Evolutionary conservation across 129 eudicot species (phyloP).

Genomic region (Gnaphalium uliginosum): DNA sequence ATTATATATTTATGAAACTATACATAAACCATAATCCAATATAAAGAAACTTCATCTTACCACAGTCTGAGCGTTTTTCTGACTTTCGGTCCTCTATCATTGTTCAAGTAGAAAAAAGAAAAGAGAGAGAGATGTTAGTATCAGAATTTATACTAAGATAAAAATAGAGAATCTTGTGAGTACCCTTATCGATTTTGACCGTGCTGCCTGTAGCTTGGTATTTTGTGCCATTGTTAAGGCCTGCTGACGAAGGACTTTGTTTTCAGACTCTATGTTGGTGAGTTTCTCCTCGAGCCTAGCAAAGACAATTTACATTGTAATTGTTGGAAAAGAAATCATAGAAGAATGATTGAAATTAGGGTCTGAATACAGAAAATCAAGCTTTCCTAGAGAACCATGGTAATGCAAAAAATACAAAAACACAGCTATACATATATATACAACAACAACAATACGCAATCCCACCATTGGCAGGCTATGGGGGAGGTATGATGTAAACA

Average conservation of each 20-base stretch:
- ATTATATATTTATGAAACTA: background rate
- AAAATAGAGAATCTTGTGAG: conserved; percentile 18
- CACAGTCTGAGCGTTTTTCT: conserved; percentile 34
- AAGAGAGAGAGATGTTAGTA: conserved; percentile 30
- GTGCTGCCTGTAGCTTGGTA: conserved; percentile 53
- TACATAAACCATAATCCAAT: background rate
- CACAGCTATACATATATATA: too few species aligned
- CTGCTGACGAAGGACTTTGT: conserved; percentile 91
- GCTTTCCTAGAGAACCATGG: background rate
- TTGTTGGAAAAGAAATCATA: background rate
- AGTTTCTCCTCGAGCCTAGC: conserved; percentile 77
- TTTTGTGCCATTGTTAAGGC: conserved; percentile 89
- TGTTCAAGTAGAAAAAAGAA: conserved; percentile 22
- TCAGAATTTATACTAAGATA: conserved; percentile 19
- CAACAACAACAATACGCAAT: too few species aligned
- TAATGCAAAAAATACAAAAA: too few species aligned
- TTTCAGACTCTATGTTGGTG: conserved; percentile 79
- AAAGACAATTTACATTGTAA: conserved; percentile 7
- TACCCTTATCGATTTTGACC: conserved; percentile 84
- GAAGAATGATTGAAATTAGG: background rate
- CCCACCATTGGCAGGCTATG: too few species aligned
- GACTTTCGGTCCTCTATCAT: conserved; percentile 73
- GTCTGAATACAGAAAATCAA: background rate
- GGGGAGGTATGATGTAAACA: too few species aligned
- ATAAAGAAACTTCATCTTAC: conserved; percentile 42